These are phyloP conservation scores for Pleurotus platypus DNA, from an alignment of 768 basidiomycete species.

Conservation along the genomic window DNA sequence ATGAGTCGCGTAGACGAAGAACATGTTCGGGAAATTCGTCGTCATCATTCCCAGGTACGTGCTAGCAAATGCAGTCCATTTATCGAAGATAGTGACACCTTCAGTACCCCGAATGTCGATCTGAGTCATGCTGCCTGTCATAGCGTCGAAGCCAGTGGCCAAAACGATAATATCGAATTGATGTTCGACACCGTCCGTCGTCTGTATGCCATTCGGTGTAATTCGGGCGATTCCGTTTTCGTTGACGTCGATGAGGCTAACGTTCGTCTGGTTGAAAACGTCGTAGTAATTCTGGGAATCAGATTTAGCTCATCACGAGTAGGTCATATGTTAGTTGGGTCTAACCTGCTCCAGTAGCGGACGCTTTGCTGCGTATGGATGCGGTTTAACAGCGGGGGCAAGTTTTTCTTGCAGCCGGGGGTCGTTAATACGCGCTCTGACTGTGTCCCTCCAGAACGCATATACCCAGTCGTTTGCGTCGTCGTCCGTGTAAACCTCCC, in stretches of 20 bases:
- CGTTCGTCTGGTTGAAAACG: conserved; percentile 22
- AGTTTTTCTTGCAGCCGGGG: conserved; percentile 9
- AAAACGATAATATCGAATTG: conserved; percentile 19
- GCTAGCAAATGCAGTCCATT: conserved; percentile 17
- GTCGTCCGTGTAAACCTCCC: conserved; percentile 6
- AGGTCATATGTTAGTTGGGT: background rate
- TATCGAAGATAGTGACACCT: conserved; percentile 16
- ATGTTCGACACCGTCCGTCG: conserved; percentile 15
- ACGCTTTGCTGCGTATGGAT: conserved; percentile 11
- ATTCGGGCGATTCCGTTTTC: conserved; percentile 18
- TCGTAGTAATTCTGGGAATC: conserved; percentile 16
- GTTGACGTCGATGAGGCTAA: conserved; percentile 17
- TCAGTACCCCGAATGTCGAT: conserved; percentile 18
- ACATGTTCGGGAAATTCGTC: conserved; percentile 22
- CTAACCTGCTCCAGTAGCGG: conserved; percentile 9
- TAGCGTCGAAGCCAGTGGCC: conserved; percentile 21
- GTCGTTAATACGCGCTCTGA: conserved; percentile 9
- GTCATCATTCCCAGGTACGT: conserved; percentile 21
- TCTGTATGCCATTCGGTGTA: conserved; percentile 17
- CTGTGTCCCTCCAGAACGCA: conserved; percentile 13
- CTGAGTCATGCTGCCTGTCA: conserved; percentile 19
- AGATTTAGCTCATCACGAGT: background rate
- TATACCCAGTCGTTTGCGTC: conserved; percentile 5
- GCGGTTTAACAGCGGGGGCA: conserved; percentile 10
- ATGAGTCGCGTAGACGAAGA: conserved; percentile 22